phyloP scores from a whole-genome alignment of 1,139 yeast genomes.

The Candida glucosophila region DNA sequence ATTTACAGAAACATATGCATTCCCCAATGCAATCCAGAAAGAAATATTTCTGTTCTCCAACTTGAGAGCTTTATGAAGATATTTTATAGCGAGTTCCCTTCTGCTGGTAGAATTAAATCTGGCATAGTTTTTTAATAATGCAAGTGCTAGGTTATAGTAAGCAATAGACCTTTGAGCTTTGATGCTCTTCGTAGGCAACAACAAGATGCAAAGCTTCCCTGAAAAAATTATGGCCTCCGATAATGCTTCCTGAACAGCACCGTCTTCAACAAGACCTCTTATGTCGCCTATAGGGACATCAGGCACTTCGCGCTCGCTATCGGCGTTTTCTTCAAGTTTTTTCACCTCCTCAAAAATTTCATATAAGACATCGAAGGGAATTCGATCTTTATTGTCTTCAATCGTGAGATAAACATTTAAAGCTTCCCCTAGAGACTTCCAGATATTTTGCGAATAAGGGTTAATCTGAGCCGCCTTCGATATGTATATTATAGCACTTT shows the following conservation, averaged over 20 bases:
- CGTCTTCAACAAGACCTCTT: too few relatives aligned
- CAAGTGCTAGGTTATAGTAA: constrained; percentile 63
- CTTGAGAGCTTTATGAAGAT: constrained; percentile 60
- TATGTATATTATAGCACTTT: constrained; percentile 44
- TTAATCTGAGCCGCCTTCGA: constrained; percentile 21
- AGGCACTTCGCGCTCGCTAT: constrained; percentile 1
- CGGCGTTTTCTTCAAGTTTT: not conserved
- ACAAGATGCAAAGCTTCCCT: constrained; percentile 19
- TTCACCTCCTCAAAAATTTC: constrained; percentile 17
- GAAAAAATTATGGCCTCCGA: constrained; percentile 18
- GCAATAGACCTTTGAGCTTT: constrained; percentile 51
- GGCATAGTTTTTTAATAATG: constrained; percentile 50
- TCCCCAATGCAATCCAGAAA: constrained; percentile 81
- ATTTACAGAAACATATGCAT: constrained; percentile 49
- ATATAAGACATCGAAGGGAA: constrained; percentile 36
- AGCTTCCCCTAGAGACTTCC: constrained; percentile 48
- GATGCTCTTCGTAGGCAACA: constrained; percentile 25
- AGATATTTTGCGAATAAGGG: constrained; percentile 36
- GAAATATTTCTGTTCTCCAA: constrained; percentile 61
- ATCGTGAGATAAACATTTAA: constrained; percentile 36
- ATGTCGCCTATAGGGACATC: not conserved
- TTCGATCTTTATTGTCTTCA: constrained; percentile 29
- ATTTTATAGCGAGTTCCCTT: constrained; percentile 35
- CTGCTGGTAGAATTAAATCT: constrained; percentile 28
- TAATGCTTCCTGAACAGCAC: too few relatives aligned